Base-by-base conservation (phyloP, 257 asterid species). In the Apocynum venetum region DNA sequence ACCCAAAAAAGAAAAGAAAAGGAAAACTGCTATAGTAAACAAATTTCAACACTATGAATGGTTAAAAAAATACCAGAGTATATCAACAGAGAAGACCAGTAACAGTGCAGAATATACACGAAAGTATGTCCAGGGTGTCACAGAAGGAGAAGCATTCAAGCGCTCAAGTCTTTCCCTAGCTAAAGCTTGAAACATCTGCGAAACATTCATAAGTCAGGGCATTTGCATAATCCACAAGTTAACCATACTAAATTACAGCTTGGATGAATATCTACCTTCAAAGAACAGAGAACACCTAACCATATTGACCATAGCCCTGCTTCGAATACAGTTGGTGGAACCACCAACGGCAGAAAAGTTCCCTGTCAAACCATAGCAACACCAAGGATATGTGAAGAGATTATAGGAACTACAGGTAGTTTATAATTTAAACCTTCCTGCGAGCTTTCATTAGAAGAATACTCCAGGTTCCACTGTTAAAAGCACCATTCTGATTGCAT, bases 121-220 rank as follows among this genome's bases (percentile, higher is more conserved):
- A 75, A 88, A 92, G 80, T 94, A 94, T 77, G 93, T 82, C 93
- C 96, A 82, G n/a, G 97, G 93, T 48, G 97, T 85, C 83, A 87
- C 96, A 61, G 97, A 90, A 77, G 98, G 98, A 84, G 94, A 94
- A 75, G 97, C 94, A 86, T 90, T 94, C 90, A 94, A 80, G 81
- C 96, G 93, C 81, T 94, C 98, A 68, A 94, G 97, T 71, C 98
- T 89, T 80, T 91, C 98, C 86, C 98, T 87, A 77, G 98, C 91
- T 85, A 94, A 84, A 60, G 98, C 97, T 89, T 94, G 98, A 89
- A 94, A 94, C 98, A 92, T 94, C 98, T 94, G 96, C 80, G 65
- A n/a, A 79, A 70, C 57, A 79, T 71, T 83, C 70, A 82, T 55
- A 73, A 13, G 80, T 71, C 49, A 77, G 68, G 46, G 13, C 67